Evolutionary conservation across 345 rosid genomes (phyloP).

Genomic region (Hypericum androsaemum): DNA sequence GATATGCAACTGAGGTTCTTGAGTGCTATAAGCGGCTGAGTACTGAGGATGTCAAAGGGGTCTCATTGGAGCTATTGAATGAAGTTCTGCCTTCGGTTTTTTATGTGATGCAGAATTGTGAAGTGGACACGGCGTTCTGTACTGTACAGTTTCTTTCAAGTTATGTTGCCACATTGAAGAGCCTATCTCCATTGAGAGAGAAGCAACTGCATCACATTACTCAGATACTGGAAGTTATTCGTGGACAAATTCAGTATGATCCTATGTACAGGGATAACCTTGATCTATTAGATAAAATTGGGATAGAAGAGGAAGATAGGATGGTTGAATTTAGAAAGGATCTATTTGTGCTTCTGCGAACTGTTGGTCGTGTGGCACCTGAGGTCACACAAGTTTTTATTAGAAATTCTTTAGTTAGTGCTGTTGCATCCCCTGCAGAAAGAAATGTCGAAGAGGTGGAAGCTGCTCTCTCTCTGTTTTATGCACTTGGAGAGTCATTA

Average conservation of each 20-base stretch:
- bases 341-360: constrained; percentile 65
- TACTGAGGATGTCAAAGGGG: constrained; percentile 46
- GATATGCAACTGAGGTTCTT: constrained; percentile 73
- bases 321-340: constrained; percentile 85
- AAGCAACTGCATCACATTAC: constrained; percentile 54
- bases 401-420: constrained; percentile 55
- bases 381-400: constrained; percentile 67
- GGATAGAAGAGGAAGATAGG: constrained; percentile 82
- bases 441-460: constrained; percentile 87
- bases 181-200: constrained; percentile 56
- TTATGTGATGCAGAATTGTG: constrained; percentile 58
- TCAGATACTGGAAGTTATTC: constrained; percentile 77
- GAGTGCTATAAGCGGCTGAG: constrained; percentile 69
- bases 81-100: constrained; percentile 86
- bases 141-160: constrained; percentile 70
- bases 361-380: constrained; percentile 79
- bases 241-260: constrained; percentile 60
- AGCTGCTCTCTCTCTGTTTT: constrained; percentile 88
- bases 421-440: constrained; percentile 48
- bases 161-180: constrained; percentile 75
- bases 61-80: constrained; percentile 56
- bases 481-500: constrained; percentile 79
- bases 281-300: constrained; percentile 64
- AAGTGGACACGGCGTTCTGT: constrained; percentile 54
- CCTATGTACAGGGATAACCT: constrained; percentile 63